A percentile compares a stretch with the other conserved stretches of the same genome.
Conservation (phyloP, 2,329 filamentous ascomycete species). For the Dactylellina drechsleri region DNA sequence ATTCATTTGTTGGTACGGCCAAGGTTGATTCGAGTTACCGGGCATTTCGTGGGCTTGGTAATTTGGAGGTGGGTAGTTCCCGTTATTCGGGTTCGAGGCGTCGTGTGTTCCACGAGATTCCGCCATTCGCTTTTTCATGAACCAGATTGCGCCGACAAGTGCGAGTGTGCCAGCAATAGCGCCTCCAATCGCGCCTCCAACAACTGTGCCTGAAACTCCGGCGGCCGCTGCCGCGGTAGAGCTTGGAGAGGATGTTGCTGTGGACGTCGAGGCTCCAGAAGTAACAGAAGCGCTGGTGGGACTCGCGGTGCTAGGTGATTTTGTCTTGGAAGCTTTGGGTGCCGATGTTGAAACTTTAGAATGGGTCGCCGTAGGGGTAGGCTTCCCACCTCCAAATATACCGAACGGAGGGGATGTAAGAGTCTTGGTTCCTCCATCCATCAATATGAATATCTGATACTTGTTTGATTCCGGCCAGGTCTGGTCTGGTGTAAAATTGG, state of each 20-base stretch:
- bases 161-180: conserved; percentile 41
- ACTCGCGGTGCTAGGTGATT: conserved; percentile 10
- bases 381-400: conserved; percentile 41
- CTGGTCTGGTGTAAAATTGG: conserved; percentile 25
- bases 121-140: conserved; percentile 43
- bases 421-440: conserved; percentile 36
- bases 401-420: conserved; percentile 38
- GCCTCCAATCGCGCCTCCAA: conserved; percentile 44
- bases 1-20: conserved; percentile 48
- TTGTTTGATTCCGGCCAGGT: conserved; percentile 48
- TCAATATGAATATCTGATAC: conserved; percentile 46
- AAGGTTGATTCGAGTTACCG: conserved; percentile 23
- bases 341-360: conserved; percentile 11
- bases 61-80: conserved; percentile 3
- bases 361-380: conserved; percentile 2
- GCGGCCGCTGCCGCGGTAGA: conserved; percentile 2
- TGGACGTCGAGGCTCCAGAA: conserved; percentile 4
- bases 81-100: conserved; percentile 1
- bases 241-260: conserved; percentile 5
- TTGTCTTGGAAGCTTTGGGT: conserved; percentile 22
- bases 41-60: conserved; percentile 12
- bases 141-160: conserved; percentile 41
- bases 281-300: conserved; percentile 7
- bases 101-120: conserved; percentile 33
- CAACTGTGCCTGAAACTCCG: conserved; percentile 11